Evolutionary conservation across 257 asterid species (phyloP), one percentile per base, ranked within the genome.

Genomic region (Solanum rostratum): DNA sequence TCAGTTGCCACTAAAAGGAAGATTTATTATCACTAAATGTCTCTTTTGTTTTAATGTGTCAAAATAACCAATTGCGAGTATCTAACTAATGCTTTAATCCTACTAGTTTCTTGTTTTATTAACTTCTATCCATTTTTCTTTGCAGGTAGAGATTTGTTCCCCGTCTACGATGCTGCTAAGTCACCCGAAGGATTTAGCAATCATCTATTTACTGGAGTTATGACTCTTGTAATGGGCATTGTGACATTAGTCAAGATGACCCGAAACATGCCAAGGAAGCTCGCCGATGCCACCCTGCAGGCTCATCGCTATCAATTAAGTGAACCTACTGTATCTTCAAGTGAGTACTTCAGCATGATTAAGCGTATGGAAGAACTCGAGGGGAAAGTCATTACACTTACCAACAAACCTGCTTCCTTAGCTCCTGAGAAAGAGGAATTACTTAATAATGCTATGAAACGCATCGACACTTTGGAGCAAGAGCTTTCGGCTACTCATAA

Each of bases 301-400:
- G 91, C 97, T 5, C 81, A 46, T 24, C 88, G 88, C 46, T 96
- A 90, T 24, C 89, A 86, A 6, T 83, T 84, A 24, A 90, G 92
- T 0, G 94, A 88, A 63, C 86, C 93, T 1, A 80, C 89, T 9
- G 85, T 95, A 83, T 91, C 98, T 49, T 87, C 85, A 10, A 89
- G 85, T 1, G 98, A 97, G 33, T 93, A 93, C 92, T 84, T 95
- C 86, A 92, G 89, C 88, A 90, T 94, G 98, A 87, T 97, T 90
- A 97, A 97, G 83, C 92, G 98, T 68, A 91, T 97, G 98, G 93
- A 91, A 29, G 98, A 94, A 68, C 83, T 95, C 19, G 98, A 97
- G 88, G 99, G 94, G 85, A 94, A 92, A 89, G 79, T 95, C 85
- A 85, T 82, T 8, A 68, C 79, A 30, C 86, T 95, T 6, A 84